These are phyloP conservation scores for Paecilomyces variotii DNA, from an alignment of 2,329 filamentous ascomycete species.

Conservation along the genomic window DNA sequence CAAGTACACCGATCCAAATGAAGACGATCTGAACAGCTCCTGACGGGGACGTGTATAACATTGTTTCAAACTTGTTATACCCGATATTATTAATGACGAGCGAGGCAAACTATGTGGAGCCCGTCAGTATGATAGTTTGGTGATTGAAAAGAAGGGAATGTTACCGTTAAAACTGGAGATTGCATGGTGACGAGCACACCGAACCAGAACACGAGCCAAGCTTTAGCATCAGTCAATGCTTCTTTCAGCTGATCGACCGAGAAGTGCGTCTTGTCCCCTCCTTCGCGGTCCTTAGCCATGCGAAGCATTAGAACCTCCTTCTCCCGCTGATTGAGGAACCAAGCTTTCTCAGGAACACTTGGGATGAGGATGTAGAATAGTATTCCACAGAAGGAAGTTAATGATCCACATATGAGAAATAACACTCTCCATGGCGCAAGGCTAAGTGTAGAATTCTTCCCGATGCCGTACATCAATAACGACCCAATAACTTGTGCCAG, in stretches of 20 bases:
- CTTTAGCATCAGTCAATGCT: slow-evolving; percentile 35
- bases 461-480: slow-evolving; percentile 46
- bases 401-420: slow-evolving; percentile 44
- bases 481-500: slow-evolving; percentile 40
- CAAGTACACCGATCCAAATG: slow-evolving; percentile 39
- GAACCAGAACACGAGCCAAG: slow-evolving; percentile 40
- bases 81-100: slow-evolving; percentile 43
- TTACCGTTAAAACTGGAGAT: slow-evolving; percentile 37
- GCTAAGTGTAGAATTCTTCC: slow-evolving; percentile 28
- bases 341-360: slow-evolving; percentile 38
- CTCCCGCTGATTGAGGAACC: slow-evolving; percentile 42
- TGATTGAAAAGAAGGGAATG: neutral
- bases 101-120: slow-evolving; percentile 36
- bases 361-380: slow-evolving; percentile 43
- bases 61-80: slow-evolving; percentile 38
- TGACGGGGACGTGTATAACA: slow-evolving; percentile 42
- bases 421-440: slow-evolving; percentile 41
- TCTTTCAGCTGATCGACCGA: slow-evolving; percentile 38
- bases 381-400: slow-evolving; percentile 38
- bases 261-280: slow-evolving; percentile 39
- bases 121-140: slow-evolving; percentile 3
- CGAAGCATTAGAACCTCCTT: slow-evolving; percentile 33
- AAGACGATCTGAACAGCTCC: slow-evolving; percentile 41
- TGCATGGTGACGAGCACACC: slow-evolving; percentile 42
- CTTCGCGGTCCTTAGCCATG: slow-evolving; percentile 30